phyloP scores from a whole-genome alignment of 208 protist genomes.

The Leishmania lainsoni region DNA sequence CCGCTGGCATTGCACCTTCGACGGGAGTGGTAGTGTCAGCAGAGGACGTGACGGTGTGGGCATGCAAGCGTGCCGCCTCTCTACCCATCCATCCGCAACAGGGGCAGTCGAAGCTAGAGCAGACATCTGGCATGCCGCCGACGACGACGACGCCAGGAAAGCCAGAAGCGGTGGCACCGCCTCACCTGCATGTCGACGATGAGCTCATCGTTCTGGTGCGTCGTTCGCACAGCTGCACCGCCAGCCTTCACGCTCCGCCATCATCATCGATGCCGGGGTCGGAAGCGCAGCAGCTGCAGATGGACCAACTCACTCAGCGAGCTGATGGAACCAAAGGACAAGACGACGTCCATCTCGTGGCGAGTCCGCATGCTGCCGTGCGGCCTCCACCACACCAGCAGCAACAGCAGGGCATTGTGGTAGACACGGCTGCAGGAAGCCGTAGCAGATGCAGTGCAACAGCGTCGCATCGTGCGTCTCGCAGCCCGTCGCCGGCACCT shows the following conservation, averaged over 20 bases:
- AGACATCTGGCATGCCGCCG: not conserved
- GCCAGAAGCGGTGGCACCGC: not conserved
- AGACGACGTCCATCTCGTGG: not conserved
- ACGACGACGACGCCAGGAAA: not conserved
- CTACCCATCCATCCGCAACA: not conserved
- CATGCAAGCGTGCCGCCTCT: slow-evolving; percentile 13
- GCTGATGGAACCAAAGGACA: not conserved
- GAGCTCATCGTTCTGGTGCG: slow-evolving; percentile 28
- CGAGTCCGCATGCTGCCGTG: not conserved
- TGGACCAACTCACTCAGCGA: not conserved
- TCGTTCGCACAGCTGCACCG: slow-evolving; percentile 20
- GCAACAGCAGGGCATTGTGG: not conserved
- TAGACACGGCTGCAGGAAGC: not conserved
- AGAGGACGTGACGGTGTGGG: slow-evolving; percentile 26
- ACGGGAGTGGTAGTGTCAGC: slow-evolving; percentile 7
- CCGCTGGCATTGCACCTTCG: not conserved
- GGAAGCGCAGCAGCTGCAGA: slow-evolving; percentile 6
- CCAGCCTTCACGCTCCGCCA: slow-evolving; percentile 1
- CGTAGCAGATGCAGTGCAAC: not conserved
- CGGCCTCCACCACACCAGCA: not conserved
- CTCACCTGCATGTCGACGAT: not conserved
- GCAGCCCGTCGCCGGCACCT: slow-evolving; percentile 9
- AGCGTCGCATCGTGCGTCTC: not conserved
- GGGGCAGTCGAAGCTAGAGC: not conserved
- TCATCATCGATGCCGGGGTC: not conserved